Evolutionary conservation across 2,329 filamentous ascomycete species (phyloP), one percentile per base, ranked within the genome.

Genomic region (Fusarium nanum): DNA sequence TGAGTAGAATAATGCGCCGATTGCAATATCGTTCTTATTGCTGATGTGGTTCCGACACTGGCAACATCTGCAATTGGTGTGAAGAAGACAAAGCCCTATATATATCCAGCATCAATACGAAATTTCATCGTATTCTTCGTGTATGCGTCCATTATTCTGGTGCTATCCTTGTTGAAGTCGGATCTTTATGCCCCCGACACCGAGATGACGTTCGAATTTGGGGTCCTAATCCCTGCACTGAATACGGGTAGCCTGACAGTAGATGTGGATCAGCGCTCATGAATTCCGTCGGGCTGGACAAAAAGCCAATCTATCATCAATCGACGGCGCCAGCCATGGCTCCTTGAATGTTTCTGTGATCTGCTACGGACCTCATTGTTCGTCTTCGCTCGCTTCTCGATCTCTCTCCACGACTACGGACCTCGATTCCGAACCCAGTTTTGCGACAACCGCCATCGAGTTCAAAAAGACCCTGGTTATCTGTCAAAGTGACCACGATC

Each of bases 221-320:
- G 55, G 44, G 48, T 58, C 55, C 46, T 68, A n/a, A 67, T 59
- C 71, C 68, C 72, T 74, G 70, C 50, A 41, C 48, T 55, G 37
- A 49, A 71, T 54, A 65, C 53, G 60, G 62, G 23, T 49, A 34
- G 32, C 23, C 48, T 27, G 45, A 22, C n/a, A 10, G 55, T 55
- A 54, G 53, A 67, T 64, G 73, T 74, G 73, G 73, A 61, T 65
- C 73, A 63, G 48, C 60, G 34, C 49, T 69, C 64, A 64, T 70
- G 65, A 68, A 65, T 73, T 71, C 56, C 49, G 66, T 30, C 49
- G 54, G 62, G 60, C 62, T 56, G 60, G 23, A 46, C 61, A 60
- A 72, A 71, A 75, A 71, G 73, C 64, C 73, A 56, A 73, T 73
- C 56, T 64, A 71, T 71, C 62, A 68, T 50, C 58, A 73, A 64